These are phyloP conservation scores for Citropsis articulata DNA, from an alignment of 345 rosid genomes.

Conservation along the genomic window DNA sequence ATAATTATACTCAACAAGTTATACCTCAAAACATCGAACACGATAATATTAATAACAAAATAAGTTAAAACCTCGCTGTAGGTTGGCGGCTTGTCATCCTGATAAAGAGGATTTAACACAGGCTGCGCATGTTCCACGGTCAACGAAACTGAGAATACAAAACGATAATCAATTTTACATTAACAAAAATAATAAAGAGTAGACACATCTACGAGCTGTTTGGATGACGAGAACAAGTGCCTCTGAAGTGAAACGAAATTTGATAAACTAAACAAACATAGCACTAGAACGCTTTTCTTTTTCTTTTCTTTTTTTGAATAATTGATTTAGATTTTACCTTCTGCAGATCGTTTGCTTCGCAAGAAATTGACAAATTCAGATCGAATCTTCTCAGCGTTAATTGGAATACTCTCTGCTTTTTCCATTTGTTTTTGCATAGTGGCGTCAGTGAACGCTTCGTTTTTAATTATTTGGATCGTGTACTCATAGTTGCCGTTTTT, in stretches of 20 bases:
- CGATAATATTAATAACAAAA: neutral
- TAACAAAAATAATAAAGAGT: neutral
- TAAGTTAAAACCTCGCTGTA: slow-evolving; percentile 35
- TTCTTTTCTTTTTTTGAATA: too few relatives aligned
- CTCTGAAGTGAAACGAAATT: neutral
- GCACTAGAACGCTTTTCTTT: neutral
- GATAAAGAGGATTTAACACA: slow-evolving; percentile 55
- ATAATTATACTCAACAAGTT: neutral
- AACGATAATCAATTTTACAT: neutral
- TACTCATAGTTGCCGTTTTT: neutral
- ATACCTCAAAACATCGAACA: neutral
- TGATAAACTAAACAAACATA: neutral
- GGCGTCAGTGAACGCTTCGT: neutral
- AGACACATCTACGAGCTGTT: neutral
- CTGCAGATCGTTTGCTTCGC: slow-evolving; percentile 40
- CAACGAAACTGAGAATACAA: slow-evolving; percentile 42
- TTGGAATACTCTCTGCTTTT: neutral
- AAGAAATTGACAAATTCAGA: slow-evolving; percentile 53
- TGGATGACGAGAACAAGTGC: neutral
- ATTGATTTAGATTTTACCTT: slow-evolving; percentile 31
- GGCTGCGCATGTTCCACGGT: slow-evolving; percentile 50
- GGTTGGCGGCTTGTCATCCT: slow-evolving; percentile 40
- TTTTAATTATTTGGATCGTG: neutral
- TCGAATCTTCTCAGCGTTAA: slow-evolving; percentile 38
- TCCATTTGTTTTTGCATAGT: neutral